Base-by-base conservation (phyloP, 2,329 filamentous ascomycete genomes). In the Hypomyces rosellus region DNA sequence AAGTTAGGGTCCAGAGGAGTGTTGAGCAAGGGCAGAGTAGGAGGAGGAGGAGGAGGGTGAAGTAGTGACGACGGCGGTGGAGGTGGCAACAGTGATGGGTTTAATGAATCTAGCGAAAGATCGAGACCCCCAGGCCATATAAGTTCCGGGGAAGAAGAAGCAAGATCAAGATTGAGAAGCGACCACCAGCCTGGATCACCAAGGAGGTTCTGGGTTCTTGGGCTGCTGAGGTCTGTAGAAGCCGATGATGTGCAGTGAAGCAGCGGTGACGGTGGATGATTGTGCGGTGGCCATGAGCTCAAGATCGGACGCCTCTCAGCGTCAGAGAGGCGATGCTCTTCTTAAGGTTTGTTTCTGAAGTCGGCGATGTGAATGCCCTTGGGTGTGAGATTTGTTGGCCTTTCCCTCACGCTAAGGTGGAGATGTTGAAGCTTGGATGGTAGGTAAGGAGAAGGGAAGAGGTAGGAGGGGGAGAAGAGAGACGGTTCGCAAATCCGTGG, bases 261-360 rank as follows among this genome's bases (percentile, higher is more conserved):
- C 46, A 16, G 54, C 49, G 33, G 45, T 14, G 20, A 34, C 51
- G 43, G 50, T 15, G 33, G 51, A 11, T 8, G 43, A 22, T 6
- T 30, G 20, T 34, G 48, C 3, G 49, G 50, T 20, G 47, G 48
- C 57, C 59, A 61, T 59, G 46, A 49, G 52, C 50, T 49, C 59
- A 61, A 50, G 54, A 44, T 56, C 49, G 44, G 47, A 42, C 20
- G 53, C 58, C 58, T 60, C 55, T 58, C 57, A 45, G 43, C 30
- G 34, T 37, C 30, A 45, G 43, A 34, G 43, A 45, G 43, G 43
- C 43, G 43, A 37, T 45, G 43, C 43, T 45, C n/a, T 15, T 34
- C 18, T 44, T 12, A 30, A 30, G 25, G 12, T 39, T 39, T 39
- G 16, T 15, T 18, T n/a, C 5, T n/a, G 37, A 39, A n/a, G 37